Percentiles rank a stretch among this genome's conserved stretches.
Conservation (phyloP, 2,329 filamentous ascomycete species). For the Sclerotinia borealis region DNA sequence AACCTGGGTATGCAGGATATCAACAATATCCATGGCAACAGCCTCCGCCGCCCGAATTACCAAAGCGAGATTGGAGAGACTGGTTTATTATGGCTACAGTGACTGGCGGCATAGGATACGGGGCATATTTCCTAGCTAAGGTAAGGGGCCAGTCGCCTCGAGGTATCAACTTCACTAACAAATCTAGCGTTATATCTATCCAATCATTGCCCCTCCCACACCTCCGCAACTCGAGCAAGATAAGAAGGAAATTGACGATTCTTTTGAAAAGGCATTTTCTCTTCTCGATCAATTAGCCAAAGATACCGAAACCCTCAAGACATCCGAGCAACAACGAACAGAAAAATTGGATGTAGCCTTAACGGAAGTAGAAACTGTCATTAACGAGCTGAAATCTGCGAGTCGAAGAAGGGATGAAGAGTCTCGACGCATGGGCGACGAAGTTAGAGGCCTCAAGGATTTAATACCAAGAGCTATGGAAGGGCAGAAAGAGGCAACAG, state of each 20-base stretch:
- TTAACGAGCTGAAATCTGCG: conserved; percentile 74
- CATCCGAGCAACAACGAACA: conserved; percentile 76
- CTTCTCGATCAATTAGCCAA: conserved; percentile 87
- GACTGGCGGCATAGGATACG: conserved; percentile 82
- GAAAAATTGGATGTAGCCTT: conserved; percentile 77
- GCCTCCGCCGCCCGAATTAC: conserved; percentile 50
- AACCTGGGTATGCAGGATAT: conserved; percentile 41
- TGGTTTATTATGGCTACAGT: conserved; percentile 99
- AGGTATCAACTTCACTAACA: neutral
- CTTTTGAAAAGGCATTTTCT: conserved; percentile 86
- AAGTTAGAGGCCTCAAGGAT: conserved; percentile 76
- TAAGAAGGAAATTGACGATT: conserved; percentile 85
- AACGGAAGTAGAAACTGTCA: conserved; percentile 75
- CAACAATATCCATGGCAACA: conserved; percentile 53
- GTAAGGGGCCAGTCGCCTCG: conserved; percentile 38
- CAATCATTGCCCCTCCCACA: conserved; percentile 87
- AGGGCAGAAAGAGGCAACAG: conserved; percentile 77
- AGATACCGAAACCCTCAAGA: conserved; percentile 84
- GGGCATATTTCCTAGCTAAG: conserved; percentile 81
- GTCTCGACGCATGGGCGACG: conserved; percentile 75
- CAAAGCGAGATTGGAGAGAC: conserved; percentile 89
- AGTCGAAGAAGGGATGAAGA: conserved; percentile 82
- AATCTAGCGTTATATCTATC: conserved; percentile 75
- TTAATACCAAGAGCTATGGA: conserved; percentile 84
- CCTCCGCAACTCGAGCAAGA: conserved; percentile 91